Evolutionary conservation across 495 filamentous ascomycete species (phyloP), one percentile per base, ranked within the genome.

Genomic region (Elasticomyces elasticus): DNA sequence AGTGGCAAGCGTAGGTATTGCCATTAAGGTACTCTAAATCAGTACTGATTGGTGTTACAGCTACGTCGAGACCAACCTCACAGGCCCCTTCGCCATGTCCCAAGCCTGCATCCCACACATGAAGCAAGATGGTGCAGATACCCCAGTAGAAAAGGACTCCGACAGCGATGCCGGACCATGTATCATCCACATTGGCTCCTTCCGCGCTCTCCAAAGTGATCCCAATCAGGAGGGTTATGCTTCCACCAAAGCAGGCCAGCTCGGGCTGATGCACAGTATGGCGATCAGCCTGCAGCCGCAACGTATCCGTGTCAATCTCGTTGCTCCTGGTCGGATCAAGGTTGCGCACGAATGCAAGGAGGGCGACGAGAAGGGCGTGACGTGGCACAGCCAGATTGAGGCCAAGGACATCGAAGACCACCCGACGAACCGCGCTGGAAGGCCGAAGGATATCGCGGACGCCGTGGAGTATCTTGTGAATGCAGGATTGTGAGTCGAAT

Each of bases 391-490:
- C 19, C 37, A 35, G 51, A 15, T 23, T 53, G 49, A 57, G 0
- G 49, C 54, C 12, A 54, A 59, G 31, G 63, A 66, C 45, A 31
- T 52, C 35, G 50, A 60, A 41, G 54, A 56, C 42, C 62, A 67
- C 51, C 51, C 57, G 10, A 52, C 64, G 5, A 55, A 58, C 13
- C 49, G 62, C n/a, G 64, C 59, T 12, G 64, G 62, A 0, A 61
- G 49, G 46, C 51, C 54, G 22, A 56, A 63, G 40, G 63, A 67
- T 55, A 58, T 67, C 26, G 48, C 44, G 0, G 58, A 64, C 48
- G 63, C 64, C 12, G 63, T 62, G 17, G 61, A 67, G 58, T 67
- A 62, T 51, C 40, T 67, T 10, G 44, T 65, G 11, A 49, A 41
- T 9, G 49, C 51, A 12, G 63, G 58, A 12, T 67, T 65, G 35